Evolutionary conservation across 768 basidiomycete genomes (phyloP), one percentile per base, ranked within the genome.

Genomic region (Atractiella rhizophila): DNA sequence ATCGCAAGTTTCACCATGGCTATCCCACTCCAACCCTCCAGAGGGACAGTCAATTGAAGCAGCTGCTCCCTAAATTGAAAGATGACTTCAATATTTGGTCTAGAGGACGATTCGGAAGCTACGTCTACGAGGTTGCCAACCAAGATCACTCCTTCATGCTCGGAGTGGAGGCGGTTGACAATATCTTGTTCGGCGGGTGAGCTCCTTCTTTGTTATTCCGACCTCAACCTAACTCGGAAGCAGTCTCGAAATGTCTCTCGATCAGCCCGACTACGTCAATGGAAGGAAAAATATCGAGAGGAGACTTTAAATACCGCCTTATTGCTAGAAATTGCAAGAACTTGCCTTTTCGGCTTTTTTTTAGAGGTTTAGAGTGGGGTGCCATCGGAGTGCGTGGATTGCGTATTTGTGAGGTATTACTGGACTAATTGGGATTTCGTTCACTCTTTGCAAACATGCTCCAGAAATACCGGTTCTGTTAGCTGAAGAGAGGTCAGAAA

Each of bases 91-190:
- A 40, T 2, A 59, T 62, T 44, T 51, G 51, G 47, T 59, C 57
- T 1, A 53, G 60, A 19, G 60, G 60, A 18, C 52, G 55, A 15
- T 55, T 56, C 48, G 55, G 49, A 8, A 45, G 47, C 2, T 56
- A 52, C 51, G 28, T 24, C 34, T 48, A 52, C 48, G 49, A 54
- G 36, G 51, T 52, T 10, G 53, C 47, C 5, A 54, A 54, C 40
- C 53, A 53, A 21, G 46, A 47, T 30, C 46, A 44, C 37, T 33
- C 29, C 21, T 54, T 56, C 52, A 57, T 57, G 57, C 43, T 59
- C 20, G 60, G 60, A 10, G 60, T 61, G 11, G 60, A 61, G 45
- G 56, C 57, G 0, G 56, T 55, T 8, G 60, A 61, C 42, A 49
- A 48, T 26, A 50, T 57, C 6, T 29, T 58, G 11, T 56, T 48